A percentile compares a stretch with the other conserved stretches of the same genome.
These are phyloP conservation scores for Aspergillus carbonarius DNA, from an alignment of 2,329 filamentous ascomycete genomes.

Conservation along the genomic window DNA sequence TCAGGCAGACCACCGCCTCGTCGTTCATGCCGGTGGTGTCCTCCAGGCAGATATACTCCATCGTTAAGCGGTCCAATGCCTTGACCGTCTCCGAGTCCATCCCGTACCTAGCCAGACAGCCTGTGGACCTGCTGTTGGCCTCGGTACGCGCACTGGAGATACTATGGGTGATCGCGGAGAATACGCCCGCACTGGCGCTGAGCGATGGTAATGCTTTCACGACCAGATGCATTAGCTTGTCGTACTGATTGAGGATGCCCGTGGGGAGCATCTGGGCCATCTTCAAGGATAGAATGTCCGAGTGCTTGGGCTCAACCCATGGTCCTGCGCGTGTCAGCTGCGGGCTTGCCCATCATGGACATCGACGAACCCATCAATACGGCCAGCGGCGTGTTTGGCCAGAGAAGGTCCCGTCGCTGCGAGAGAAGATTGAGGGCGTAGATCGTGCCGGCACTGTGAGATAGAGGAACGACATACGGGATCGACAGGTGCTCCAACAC, in stretches of 20 bases:
- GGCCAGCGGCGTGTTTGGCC: background rate
- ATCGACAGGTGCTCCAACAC: background rate
- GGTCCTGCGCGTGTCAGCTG: background rate
- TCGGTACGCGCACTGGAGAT: background rate
- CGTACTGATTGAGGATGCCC: background rate
- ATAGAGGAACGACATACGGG: background rate
- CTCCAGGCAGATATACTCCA: background rate
- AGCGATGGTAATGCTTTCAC: background rate
- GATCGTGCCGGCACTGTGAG: background rate
- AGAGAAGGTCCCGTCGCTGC: background rate
- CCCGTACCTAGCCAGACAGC: background rate
- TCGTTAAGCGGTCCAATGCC: background rate
- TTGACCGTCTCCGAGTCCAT: background rate
- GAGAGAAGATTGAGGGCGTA: background rate
- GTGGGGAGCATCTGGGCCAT: slow-evolving; percentile 1
- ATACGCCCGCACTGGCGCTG: background rate
- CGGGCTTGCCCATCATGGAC: background rate
- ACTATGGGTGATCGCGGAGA: background rate
- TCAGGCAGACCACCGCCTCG: background rate
- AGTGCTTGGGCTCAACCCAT: slow-evolving; percentile 4
- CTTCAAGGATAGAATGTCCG: slow-evolving; percentile 1
- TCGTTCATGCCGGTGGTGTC: background rate
- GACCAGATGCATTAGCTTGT: background rate
- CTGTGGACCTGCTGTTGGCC: background rate
- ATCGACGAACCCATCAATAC: background rate